A percentile compares a stretch with the other conserved stretches of the same genome.
Evolutionary conservation across 306 rosid genomes (phyloP).

Genomic region (Quercus dentata): DNA sequence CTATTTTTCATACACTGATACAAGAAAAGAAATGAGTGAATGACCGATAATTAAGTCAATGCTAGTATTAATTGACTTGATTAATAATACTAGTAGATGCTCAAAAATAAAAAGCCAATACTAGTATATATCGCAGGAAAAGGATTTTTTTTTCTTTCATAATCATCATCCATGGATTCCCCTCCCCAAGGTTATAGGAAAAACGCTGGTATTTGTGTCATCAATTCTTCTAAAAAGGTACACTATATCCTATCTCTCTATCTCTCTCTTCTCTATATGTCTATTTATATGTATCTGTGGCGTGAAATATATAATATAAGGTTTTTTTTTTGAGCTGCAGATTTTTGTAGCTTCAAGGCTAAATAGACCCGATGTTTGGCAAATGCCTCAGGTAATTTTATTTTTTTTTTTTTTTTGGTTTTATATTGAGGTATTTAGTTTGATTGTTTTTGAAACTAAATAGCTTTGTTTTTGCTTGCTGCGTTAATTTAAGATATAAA

Average conservation of each 20-base stretch:
- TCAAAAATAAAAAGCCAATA: neutral
- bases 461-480: neutral
- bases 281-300: neutral
- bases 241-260: too few species aligned
- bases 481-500: neutral
- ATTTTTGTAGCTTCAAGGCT: constrained; percentile 77
- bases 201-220: constrained; percentile 80
- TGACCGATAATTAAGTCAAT: too few species aligned
- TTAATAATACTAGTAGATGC: too few species aligned
- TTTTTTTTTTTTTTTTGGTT: neutral
- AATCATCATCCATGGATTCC: constrained; percentile 58
- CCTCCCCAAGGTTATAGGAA: constrained; percentile 80
- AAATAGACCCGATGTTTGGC: constrained; percentile 76
- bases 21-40: too few species aligned
- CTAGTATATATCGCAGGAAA: too few species aligned
- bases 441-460: neutral
- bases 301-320: too few species aligned
- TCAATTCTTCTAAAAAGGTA: constrained; percentile 65
- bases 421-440: neutral
- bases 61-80: too few species aligned
- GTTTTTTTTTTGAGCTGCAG: neutral
- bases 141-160: neutral
- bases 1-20: too few species aligned
- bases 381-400: constrained; percentile 82
- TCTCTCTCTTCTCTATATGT: neutral